phyloP scores from a whole-genome alignment of 164 flowering plant species.

The Amborella trichopoda region DNA sequence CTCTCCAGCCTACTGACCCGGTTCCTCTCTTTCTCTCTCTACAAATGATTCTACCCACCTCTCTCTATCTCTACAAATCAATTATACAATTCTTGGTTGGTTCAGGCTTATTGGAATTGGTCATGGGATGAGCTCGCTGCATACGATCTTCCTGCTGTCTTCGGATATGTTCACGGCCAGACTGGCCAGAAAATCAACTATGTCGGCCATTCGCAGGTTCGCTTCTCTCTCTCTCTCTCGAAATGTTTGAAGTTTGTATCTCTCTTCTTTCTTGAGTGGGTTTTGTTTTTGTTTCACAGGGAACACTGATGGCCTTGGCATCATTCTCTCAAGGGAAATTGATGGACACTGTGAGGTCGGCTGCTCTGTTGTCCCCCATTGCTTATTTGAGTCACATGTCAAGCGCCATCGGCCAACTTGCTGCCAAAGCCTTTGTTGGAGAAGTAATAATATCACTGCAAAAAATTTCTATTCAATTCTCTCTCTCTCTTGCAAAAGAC shows the following conservation, averaged over 20 bases:
- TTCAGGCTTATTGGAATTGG: conserved; percentile 86
- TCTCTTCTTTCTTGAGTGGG: not conserved
- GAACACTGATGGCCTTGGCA: conserved; percentile 65
- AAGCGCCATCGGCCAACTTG: conserved; percentile 30
- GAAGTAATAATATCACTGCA: too few relatives aligned
- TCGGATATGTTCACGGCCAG: conserved; percentile 38
- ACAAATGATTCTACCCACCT: not conserved
- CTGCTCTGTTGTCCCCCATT: conserved; percentile 67
- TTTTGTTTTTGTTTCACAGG: conserved; percentile 19
- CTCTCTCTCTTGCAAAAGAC: too few relatives aligned
- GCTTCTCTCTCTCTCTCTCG: not conserved
- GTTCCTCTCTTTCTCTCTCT: conserved; percentile 14
- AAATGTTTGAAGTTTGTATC: too few relatives aligned
- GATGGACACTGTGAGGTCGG: conserved; percentile 40
- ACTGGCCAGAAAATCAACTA: conserved; percentile 61
- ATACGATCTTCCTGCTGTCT: conserved; percentile 55
- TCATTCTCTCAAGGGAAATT: conserved; percentile 39
- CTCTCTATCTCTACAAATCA: not conserved
- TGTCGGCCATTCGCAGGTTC: conserved; percentile 80
- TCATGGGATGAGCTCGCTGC: conserved; percentile 77
- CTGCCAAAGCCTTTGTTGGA: conserved; percentile 35
- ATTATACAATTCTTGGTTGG: not conserved
- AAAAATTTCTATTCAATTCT: too few relatives aligned
- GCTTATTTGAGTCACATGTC: conserved; percentile 53
- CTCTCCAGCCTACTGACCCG: conserved; percentile 31